phyloP scores from a whole-genome alignment of 2,329 filamentous ascomycete genomes.

The Arthrobotrys sphaeroides region DNA sequence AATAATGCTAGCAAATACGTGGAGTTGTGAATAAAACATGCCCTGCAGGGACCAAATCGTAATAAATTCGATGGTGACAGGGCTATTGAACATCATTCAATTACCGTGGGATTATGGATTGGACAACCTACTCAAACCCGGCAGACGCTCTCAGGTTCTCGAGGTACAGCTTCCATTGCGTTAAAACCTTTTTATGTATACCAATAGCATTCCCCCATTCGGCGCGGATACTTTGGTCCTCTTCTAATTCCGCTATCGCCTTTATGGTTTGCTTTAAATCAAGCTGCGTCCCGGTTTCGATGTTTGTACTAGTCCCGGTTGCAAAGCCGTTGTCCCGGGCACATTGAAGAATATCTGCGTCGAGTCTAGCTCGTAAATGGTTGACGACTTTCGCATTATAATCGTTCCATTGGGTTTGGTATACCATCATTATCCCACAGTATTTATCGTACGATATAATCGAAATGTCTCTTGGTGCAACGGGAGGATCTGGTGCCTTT shows the following conservation, averaged over 20 bases:
- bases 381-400: constrained; percentile 49
- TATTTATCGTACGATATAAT: constrained; percentile 30
- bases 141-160: constrained; percentile 1
- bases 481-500: constrained; percentile 14
- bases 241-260: constrained; percentile 27
- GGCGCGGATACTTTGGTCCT: constrained; percentile 29
- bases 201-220: constrained; percentile 22
- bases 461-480: background rate
- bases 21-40: background rate
- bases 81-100: background rate
- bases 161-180: constrained; percentile 32
- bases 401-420: constrained; percentile 51
- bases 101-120: background rate
- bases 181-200: background rate
- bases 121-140: background rate
- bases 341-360: constrained; percentile 37
- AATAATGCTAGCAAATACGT: background rate
- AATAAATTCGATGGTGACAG: background rate
- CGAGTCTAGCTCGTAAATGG: constrained; percentile 37
- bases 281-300: constrained; percentile 13
- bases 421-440: constrained; percentile 39
- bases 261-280: constrained; percentile 34
- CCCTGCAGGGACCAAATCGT: background rate
- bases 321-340: constrained; percentile 49
- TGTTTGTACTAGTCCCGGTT: constrained; percentile 25